Conservation (phyloP, 176 grass and related monocot species). For the Typha latifolia region DNA sequence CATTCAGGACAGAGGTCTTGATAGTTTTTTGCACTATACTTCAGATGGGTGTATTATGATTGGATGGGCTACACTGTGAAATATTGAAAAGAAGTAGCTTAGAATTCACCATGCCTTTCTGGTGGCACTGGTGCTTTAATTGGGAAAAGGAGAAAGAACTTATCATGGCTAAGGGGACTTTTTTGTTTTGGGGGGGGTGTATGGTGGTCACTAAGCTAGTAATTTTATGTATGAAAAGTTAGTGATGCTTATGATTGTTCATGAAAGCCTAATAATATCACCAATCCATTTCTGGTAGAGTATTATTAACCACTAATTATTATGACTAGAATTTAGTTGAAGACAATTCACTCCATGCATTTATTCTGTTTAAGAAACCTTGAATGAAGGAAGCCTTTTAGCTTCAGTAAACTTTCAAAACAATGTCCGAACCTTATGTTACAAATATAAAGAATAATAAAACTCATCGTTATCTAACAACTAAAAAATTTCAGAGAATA, state of each 20-base stretch:
- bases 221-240: neutral
- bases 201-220: neutral
- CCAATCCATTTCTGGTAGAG: neutral
- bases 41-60: slow-evolving; percentile 30
- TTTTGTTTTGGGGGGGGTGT: neutral
- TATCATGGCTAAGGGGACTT: neutral
- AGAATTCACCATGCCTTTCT: slow-evolving; percentile 1
- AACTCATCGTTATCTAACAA: no score
- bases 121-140: slow-evolving; percentile 10
- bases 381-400: no score
- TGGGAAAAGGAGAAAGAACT: neutral
- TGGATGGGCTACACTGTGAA: slow-evolving; percentile 16
- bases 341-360: neutral
- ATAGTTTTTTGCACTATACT: slow-evolving; percentile 22
- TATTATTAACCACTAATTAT: neutral
- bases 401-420: no score
- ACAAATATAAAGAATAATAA: neutral
- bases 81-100: neutral
- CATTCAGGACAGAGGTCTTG: slow-evolving; percentile 38
- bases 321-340: neutral
- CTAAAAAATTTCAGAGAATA: no score
- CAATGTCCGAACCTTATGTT: neutral
- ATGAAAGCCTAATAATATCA: neutral
- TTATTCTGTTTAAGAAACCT: neutral
- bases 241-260: slow-evolving; percentile 4